These are phyloP conservation scores for Ustilago vetiveriae DNA, from an alignment of 1,284 basidiomycete genomes.

Conservation along the genomic window DNA sequence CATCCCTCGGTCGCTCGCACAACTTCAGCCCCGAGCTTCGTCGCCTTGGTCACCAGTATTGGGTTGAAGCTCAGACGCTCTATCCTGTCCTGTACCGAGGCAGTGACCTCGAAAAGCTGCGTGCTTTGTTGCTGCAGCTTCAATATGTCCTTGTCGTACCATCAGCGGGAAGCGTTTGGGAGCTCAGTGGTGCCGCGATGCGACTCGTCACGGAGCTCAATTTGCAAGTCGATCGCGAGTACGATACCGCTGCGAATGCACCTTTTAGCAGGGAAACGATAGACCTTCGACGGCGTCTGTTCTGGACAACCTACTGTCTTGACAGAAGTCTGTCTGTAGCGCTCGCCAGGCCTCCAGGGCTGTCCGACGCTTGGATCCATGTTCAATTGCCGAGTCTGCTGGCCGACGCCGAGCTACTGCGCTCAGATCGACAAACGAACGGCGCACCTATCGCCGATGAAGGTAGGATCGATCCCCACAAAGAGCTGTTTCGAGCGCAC, in stretches of 20 bases:
- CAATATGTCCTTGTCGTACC: constrained; percentile 42
- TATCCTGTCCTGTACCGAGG: constrained; percentile 19
- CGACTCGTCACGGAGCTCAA: constrained; percentile 46
- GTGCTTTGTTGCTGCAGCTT: constrained; percentile 33
- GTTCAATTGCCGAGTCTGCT: constrained; percentile 39
- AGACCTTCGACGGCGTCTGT: constrained; percentile 39
- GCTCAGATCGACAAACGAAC: constrained; percentile 8
- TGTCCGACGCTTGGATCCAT: constrained; percentile 49
- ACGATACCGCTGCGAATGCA: constrained; percentile 32
- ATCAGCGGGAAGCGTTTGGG: constrained; percentile 42
- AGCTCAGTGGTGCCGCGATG: constrained; percentile 40
- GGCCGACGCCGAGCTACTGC: constrained; percentile 25
- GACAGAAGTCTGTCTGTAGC: constrained; percentile 41
- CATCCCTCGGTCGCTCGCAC: constrained; percentile 39
- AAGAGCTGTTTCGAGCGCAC: constrained; percentile 39
- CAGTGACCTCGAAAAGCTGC: constrained; percentile 38
- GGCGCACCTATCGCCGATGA: background rate
- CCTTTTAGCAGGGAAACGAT: constrained; percentile 17
- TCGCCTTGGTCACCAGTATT: constrained; percentile 37
- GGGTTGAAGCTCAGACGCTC: constrained; percentile 34
- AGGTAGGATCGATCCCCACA: constrained; percentile 12
- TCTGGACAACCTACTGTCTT: constrained; percentile 50
- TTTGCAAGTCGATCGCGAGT: constrained; percentile 42
- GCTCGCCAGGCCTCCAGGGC: constrained; percentile 35
- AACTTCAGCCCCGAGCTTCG: constrained; percentile 48